Evolutionary conservation across 768 basidiomycete species (phyloP).

Genomic region (Suillus hirtellus): DNA sequence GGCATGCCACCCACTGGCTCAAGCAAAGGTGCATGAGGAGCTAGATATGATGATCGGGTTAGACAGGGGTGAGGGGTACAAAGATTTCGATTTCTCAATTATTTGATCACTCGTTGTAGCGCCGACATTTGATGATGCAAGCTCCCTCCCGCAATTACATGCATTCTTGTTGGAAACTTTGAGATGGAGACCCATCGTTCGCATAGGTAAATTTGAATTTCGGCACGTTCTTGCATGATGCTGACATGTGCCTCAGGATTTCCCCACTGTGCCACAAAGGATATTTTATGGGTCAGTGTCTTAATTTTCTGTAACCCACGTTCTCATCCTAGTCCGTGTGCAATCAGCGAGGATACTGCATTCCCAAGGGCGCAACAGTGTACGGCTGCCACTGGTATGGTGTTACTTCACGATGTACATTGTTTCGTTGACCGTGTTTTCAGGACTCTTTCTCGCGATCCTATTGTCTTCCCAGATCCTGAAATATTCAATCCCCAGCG

Average conservation of each 20-base stretch:
- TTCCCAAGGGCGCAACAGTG: not conserved
- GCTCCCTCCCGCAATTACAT: not conserved
- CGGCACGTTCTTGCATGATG: not conserved
- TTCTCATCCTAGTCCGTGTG: not conserved
- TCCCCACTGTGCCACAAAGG: not conserved
- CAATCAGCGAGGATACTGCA: not conserved
- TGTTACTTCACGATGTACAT: not conserved
- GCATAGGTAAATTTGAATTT: not conserved
- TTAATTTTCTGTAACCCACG: not conserved
- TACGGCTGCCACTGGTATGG: not conserved
- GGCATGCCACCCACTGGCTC: not conserved
- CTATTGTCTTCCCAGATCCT: not conserved
- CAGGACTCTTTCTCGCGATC: not conserved
- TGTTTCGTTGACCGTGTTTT: fast-evolving
- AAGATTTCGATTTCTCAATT: not conserved
- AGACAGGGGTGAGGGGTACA: not conserved
- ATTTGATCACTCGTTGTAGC: not conserved
- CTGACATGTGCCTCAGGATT: not conserved
- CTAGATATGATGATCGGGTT: not conserved
- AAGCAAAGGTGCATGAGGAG: not conserved
- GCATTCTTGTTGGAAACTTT: not conserved
- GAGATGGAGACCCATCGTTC: not conserved
- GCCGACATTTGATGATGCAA: not conserved
- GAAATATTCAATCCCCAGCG: not conserved
- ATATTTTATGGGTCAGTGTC: not conserved